Base-by-base conservation (phyloP, 148 eudicot species). In the Pharnaceum exiguum region DNA sequence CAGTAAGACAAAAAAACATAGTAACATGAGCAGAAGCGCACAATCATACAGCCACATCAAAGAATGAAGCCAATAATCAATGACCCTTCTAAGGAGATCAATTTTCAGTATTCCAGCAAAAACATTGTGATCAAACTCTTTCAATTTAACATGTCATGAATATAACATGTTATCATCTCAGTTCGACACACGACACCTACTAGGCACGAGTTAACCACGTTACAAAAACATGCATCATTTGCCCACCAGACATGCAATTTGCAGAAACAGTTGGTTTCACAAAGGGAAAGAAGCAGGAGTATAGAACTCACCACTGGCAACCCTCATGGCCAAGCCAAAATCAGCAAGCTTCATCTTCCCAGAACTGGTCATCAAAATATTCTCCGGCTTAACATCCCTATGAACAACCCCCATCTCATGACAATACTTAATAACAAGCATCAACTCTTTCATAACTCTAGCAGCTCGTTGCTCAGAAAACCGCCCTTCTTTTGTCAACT, bases 381-480 rank as follows among this genome's bases (percentile, higher is more conserved):
- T 90, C 71, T 90, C 97, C 0, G 97, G 95, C 71, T 90, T 90
- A 35, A 90, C 65, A 70, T 90, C 97, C 46, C 97, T 72, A 65
- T 90, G 97, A 18, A 86, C 89, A 40, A 90, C 95, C 12, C 97
- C 97, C 89, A 82, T 87, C n/a, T 86, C 86, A 65, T 86, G 97
- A 65, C 97, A 90, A 66, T 90, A 86, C 76, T 81, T 84, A 17
- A 87, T 74, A 24, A 86, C 95, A 64, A 79, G 61, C 86, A 90
- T 78, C 55, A 90, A 57, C 24, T 90, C 95, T 76, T 81, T 84
- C 68, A 87, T 68, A 39, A 86, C 19, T 42, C 63, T 51, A 7
- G 90, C 85, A 56, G 86, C 88, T 49, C 81, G 75, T 12, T 75
- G 84, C 71, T 89, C 97, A 16, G 90, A 86, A 60, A 61, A 86